Evolutionary conservation across 495 filamentous ascomycete species (phyloP).

Genomic region (Penicillium goetzii): DNA sequence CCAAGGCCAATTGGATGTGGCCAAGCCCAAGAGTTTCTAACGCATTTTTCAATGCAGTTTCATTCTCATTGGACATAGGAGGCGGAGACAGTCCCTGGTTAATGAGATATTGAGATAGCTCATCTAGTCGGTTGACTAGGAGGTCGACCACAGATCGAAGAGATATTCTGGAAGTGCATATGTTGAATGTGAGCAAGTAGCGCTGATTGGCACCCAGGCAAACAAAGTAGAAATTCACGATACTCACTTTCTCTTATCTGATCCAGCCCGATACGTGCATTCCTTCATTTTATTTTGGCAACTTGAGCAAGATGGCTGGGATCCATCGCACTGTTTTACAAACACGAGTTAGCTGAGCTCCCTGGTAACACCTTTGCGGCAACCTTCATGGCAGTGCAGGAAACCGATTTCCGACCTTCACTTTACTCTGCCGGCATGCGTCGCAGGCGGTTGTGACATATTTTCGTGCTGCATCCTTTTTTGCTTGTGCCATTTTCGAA

Average conservation of each 20-base stretch:
- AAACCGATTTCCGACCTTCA: constrained; percentile 21
- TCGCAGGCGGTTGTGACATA: constrained; percentile 22
- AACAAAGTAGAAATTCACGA: neutral
- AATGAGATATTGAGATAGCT: constrained; percentile 13
- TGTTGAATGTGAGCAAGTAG: neutral
- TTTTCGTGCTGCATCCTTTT: constrained; percentile 8
- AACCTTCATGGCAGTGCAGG: neutral
- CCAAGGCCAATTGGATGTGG: constrained; percentile 10
- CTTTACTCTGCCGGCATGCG: constrained; percentile 17
- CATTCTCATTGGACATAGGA: constrained; percentile 16
- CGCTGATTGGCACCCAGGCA: neutral
- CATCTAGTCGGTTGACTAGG: constrained; percentile 14
- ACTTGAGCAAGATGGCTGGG: constrained; percentile 14
- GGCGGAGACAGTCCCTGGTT: constrained; percentile 11
- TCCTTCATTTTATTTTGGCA: constrained; percentile 19
- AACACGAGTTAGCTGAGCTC: neutral
- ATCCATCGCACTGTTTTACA: constrained; percentile 20
- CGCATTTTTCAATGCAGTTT: constrained; percentile 13
- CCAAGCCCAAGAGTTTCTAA: constrained; percentile 7
- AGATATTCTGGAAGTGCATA: constrained; percentile 6
- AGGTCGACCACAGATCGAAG: constrained; percentile 17
- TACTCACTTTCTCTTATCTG: constrained; percentile 15
- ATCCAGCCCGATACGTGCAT: constrained; percentile 9
- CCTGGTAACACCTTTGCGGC: neutral
- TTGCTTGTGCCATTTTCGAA: neutral